Base-by-base conservation (phyloP, 495 filamentous ascomycete genomes). In the Patellaria atrata region DNA sequence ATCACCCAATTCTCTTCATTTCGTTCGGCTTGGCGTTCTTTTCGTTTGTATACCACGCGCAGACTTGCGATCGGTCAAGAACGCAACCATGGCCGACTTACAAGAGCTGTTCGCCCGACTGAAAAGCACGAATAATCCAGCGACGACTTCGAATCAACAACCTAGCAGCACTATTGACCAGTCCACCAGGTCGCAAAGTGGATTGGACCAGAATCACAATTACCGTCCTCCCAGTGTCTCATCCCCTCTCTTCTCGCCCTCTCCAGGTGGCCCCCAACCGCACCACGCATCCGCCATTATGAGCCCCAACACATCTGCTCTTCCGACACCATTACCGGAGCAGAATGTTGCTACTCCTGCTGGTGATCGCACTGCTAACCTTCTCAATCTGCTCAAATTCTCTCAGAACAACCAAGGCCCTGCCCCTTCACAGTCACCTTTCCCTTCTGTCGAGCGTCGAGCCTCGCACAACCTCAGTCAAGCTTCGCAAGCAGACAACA, bases 311-410 rank as follows among this genome's bases (percentile, higher is more conserved):
- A 30, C 50, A 31, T 51, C 59, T 7, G 25, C 51, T 35, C 29
- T 56, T 32, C 51, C 50, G 35, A 61, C 39, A 48, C 59, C 46
- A 64, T 71, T 35, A 57, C 69, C 33, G 65, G 36, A 43, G 7
- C 37, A 51, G 8, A 23, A 23, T 27, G 31, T 21, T 14, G 33
- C 28, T 26, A 25, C 23, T 20, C 11, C 30, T 27, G 24, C 40
- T n/a, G n/a, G n/a, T 32, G 21, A 81, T 51, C 72, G 63, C 60
- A 75, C 65, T 33, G 73, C 58, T 28, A 82, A 77, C 50, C 59
- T 97, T 43, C 65, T 97, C 51, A 89, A 78, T 48, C 68, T 97
- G 25, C 68, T 97, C 31, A 84, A 84, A 59, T 94, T 85, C 59
- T n/a, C n/a, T n/a, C n/a, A n/a, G n/a, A 82, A 71, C 45, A 69